Evolutionary conservation across 345 rosid genomes (phyloP), one percentile per base, ranked within the genome.

Genomic region (Aquilaria yunnanensis): DNA sequence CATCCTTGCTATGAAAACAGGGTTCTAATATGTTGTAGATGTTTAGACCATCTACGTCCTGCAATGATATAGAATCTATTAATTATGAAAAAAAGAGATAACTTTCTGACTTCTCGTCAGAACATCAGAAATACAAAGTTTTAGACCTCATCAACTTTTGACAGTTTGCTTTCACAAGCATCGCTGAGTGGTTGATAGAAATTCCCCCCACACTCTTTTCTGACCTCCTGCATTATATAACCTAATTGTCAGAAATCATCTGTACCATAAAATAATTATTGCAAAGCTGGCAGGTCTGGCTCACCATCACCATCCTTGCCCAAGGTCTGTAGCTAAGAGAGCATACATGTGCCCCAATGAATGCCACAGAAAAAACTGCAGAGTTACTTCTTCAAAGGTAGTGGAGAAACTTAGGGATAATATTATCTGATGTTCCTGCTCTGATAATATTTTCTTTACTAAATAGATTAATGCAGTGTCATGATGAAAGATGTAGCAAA

Each of bases 1-100:
- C 30, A 6, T 55, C 54, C 9, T 70, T 34, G 7, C 60, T 80
- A 51, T 93, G 83, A 65, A 80, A 87, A 74, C 97, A 90, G 6
- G 97, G 97, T 71, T 93, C 98, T 29, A 93, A 78, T 66, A 88
- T 86, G 80, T 93, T 73, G 29, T 93, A 93, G n/a, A 79, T 62
- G 76, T 93, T 93, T 56, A 93, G 65, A 52, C 65, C 85, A 2
- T 46, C 56, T 62, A 88, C 16, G 4, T 66, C 78, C 95, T 88
- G 85, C 50, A 57, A 72, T 65, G 51, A 34, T 49, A 37, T 52
- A 67, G 60, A 51, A 9, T 49, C 50, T 72, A 49, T 33, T 59
- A 49, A 53, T 47, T 10, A 67, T 55, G 52, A 6, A 37, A 62
- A 51, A 14, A 41, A 47, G 13, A 56, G 34, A 32, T 30, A 57